A percentile compares a stretch with the other conserved stretches of the same genome.
These are phyloP conservation scores for Gomphus bonarii DNA, from an alignment of 1,284 basidiomycete genomes.

Conservation along the genomic window DNA sequence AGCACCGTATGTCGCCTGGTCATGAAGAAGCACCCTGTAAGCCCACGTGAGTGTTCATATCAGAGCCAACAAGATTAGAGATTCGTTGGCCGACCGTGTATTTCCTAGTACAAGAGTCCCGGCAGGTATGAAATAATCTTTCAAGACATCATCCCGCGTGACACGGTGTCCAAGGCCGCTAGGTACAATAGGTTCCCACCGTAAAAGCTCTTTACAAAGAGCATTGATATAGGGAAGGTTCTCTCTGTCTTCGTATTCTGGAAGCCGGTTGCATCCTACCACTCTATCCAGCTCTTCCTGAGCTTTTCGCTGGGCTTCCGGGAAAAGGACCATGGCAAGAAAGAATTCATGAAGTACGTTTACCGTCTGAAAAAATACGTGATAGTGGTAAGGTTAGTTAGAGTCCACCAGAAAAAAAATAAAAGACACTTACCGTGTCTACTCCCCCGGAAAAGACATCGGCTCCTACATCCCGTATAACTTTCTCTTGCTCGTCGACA, in stretches of 20 bases:
- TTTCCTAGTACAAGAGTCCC: conserved; percentile 8
- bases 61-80: too few species aligned
- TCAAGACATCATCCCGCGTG: conserved; percentile 14
- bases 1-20: too few species aligned
- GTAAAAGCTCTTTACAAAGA: too few species aligned
- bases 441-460: background rate
- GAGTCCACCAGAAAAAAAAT: background rate
- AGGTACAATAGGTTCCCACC: conserved; percentile 9
- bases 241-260: too few species aligned
- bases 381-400: too few species aligned
- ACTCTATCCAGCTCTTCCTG: too few species aligned
- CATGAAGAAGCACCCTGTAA: too few species aligned
- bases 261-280: too few species aligned
- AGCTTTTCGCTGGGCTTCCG: conserved; percentile 14
- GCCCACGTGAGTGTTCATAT: too few species aligned
- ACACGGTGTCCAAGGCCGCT: conserved; percentile 2
- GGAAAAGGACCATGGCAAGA: conserved; percentile 19
- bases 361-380: conserved; percentile 6
- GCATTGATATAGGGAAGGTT: too few species aligned
- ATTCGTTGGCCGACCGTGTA: too few species aligned
- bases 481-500: background rate
- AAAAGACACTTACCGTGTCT: background rate
- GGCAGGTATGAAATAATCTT: conserved; percentile 9
- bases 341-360: conserved; percentile 16
- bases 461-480: background rate